Conservation (phyloP, 306 rosid genomes). For the Alnus rubra region DNA sequence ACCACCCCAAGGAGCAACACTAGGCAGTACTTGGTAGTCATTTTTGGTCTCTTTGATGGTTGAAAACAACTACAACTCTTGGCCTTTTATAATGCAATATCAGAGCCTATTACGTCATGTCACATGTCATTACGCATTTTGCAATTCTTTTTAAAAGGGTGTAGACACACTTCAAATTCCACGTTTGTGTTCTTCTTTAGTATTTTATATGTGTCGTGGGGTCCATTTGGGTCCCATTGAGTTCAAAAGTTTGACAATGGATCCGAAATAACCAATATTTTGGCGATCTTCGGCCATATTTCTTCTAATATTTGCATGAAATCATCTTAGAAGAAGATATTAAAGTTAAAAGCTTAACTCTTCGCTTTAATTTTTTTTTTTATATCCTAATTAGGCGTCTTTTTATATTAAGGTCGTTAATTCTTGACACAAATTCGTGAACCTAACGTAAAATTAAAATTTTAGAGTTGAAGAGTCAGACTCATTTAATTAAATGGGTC, state of each 20-base stretch:
- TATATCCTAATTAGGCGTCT: too few relatives aligned
- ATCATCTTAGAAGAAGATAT: too few relatives aligned
- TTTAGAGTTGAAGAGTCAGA: too few relatives aligned
- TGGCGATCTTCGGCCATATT: too few relatives aligned
- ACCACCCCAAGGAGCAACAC: slow-evolving; percentile 9
- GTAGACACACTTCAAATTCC: background rate
- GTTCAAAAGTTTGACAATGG: slow-evolving; percentile 2
- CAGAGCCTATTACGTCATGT: background rate
- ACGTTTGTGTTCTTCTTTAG: background rate
- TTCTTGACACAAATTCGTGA: too few relatives aligned
- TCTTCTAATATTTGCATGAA: background rate
- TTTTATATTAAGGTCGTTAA: too few relatives aligned
- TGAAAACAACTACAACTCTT: background rate
- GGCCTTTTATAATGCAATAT: background rate
- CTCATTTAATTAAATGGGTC: too few relatives aligned
- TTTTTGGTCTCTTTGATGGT: background rate
- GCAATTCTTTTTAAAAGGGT: background rate
- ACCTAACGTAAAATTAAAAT: too few relatives aligned
- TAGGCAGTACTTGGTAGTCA: background rate
- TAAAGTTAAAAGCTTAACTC: background rate
- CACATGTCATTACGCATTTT: background rate
- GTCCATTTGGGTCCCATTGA: background rate
- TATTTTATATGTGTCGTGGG: background rate
- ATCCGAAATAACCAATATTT: background rate
- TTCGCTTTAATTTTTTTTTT: too few relatives aligned